phyloP scores from a whole-genome alignment of 345 rosid genomes.

The Hypericum perforatum region DNA sequence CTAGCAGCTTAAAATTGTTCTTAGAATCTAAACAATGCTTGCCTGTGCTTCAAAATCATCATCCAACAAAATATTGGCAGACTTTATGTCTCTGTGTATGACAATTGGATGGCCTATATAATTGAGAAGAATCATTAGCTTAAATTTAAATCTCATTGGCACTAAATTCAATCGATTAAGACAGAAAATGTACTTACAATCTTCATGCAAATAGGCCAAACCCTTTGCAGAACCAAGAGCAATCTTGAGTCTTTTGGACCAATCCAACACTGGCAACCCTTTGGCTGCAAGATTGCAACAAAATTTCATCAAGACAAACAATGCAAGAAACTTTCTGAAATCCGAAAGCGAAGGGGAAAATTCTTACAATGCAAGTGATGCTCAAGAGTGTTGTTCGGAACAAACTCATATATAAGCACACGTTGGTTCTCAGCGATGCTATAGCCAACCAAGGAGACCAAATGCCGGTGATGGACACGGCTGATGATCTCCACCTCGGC shows the following conservation, averaged over 20 bases:
- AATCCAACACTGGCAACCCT: constrained; percentile 55
- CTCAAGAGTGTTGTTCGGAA: constrained; percentile 84
- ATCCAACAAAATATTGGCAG: constrained; percentile 78
- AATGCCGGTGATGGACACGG: constrained; percentile 88
- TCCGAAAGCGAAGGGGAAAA: background rate
- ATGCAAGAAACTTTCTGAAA: background rate
- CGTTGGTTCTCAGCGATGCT: constrained; percentile 55
- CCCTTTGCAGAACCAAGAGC: constrained; percentile 97
- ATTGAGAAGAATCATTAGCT: too few relatives aligned
- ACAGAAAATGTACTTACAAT: constrained; percentile 46
- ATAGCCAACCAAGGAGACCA: constrained; percentile 89
- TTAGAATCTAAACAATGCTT: constrained; percentile 2
- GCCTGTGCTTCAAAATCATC: constrained; percentile 83
- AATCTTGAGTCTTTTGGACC: constrained; percentile 75
- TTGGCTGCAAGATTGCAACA: constrained; percentile 30
- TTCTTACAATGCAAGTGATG: constrained; percentile 81
- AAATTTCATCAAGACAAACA: background rate
- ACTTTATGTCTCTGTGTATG: constrained; percentile 90
- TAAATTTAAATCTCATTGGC: background rate
- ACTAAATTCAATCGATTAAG: background rate
- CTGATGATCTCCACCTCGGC: constrained; percentile 95
- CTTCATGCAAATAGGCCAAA: constrained; percentile 94
- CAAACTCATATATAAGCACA: constrained; percentile 80
- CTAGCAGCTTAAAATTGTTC: background rate
- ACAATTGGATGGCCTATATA: constrained; percentile 79